Evolutionary conservation across 108 stramenopile genomes (phyloP), one percentile per base, ranked within the genome.

Genomic region (Cyclotella atomus): DNA sequence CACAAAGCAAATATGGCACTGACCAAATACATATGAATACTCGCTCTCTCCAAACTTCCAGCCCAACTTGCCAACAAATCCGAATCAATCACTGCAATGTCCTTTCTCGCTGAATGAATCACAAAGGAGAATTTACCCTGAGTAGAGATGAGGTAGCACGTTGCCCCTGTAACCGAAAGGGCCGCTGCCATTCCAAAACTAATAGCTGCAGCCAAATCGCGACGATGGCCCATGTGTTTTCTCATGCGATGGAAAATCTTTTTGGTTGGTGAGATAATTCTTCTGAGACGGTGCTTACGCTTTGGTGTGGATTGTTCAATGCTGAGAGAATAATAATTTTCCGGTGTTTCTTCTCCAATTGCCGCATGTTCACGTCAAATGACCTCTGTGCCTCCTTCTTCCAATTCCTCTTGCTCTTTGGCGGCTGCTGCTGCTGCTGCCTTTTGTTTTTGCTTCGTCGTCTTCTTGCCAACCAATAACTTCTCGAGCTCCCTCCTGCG

Each of bases 1-100:
- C 71, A 66, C 12, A 77, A 17, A 36, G 76, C 76, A 59, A 77
- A 65, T 5, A 70, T 45, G 20, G 76, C 76, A 70, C 76, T 77
- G 21, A 77, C 23, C 6, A 77, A 63, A 49, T 77, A 77, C 41
- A 77, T 44, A 33, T 77, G 68, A 27, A 70, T 77, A 47, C 76
- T 77, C 10, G 30, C 59, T n/a, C 23, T 56, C n/a, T 70, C 68
- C 41, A 77, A 64, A 12, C 20, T 43, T 2, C 43, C 43, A 19
- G 61, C 72, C 72, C 63, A 65, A 15, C 33, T 16, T 19, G 32
- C 36, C 38, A 73, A 12, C 2, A 29, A 36, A 19, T 17, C 30
- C 2, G 38, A 21, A 15, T 44, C 54, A 36, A 32, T 55, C 0
- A n/a, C 41, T 20, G 30, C 12, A 0, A 12, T 15, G 17, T 29